These are phyloP conservation scores for Ogataea haglerorum DNA, from an alignment of 805 yeast genomes.

Conservation along the genomic window DNA sequence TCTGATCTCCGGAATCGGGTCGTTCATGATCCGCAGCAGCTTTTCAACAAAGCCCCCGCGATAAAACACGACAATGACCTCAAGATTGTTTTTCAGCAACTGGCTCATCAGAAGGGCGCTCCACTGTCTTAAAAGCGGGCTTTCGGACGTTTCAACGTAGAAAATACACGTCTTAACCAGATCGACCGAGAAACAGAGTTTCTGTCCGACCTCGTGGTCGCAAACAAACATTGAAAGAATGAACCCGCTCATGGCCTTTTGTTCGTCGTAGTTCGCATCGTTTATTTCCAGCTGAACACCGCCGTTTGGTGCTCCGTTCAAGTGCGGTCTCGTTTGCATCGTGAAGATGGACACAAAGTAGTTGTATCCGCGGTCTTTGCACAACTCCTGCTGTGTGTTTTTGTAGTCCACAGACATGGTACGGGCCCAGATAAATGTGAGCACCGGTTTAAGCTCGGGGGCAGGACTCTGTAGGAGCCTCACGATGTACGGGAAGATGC, in stretches of 20 bases:
- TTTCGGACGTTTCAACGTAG: conserved; percentile 69
- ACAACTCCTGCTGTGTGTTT: conserved; percentile 85
- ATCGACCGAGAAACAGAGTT: conserved; percentile 71
- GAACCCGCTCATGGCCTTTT: conserved; percentile 93
- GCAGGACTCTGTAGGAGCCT: conserved; percentile 92
- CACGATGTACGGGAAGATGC: conserved; percentile 92
- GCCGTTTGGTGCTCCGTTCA: conserved; percentile 3
- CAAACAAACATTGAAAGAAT: conserved; percentile 80
- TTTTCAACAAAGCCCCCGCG: conserved; percentile 60
- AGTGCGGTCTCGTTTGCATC: conserved; percentile 29
- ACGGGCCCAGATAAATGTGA: conserved; percentile 96
- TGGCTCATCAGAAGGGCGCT: conserved; percentile 75
- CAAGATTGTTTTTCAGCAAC: conserved; percentile 66
- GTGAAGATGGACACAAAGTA: conserved; percentile 81
- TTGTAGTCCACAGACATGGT: conserved; percentile 93
- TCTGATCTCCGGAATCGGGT: conserved; percentile 94
- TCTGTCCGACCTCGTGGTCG: conserved; percentile 76
- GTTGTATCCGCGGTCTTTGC: conserved; percentile 86
- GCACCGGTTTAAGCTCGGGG: conserved; percentile 87
- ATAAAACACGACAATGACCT: conserved; percentile 68
- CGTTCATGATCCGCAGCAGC: conserved; percentile 59
- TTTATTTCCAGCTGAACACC: conserved; percentile 25
- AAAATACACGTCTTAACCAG: conserved; percentile 62
- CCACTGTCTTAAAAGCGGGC: conserved; percentile 91
- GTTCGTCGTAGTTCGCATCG: conserved; percentile 65